These are phyloP conservation scores for Parietaria judaica DNA, from an alignment of 306 rosid genomes.

Conservation along the genomic window DNA sequence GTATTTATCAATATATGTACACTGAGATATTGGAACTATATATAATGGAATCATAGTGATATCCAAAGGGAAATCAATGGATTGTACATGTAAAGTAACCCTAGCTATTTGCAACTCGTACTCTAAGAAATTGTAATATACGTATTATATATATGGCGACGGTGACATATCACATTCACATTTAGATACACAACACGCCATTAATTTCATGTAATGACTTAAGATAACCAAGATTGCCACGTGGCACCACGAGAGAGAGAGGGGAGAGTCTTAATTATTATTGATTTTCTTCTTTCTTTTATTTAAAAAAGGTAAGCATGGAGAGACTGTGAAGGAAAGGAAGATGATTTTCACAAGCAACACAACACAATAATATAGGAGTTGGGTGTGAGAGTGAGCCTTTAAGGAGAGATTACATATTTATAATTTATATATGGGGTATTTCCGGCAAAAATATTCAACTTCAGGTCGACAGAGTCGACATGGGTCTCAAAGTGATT, in stretches of 20 bases:
- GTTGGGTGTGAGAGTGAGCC: neutral
- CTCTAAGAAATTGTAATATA: neutral
- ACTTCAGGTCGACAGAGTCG: too few species aligned
- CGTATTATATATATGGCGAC: neutral
- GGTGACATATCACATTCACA: constrained; percentile 22
- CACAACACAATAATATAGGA: neutral
- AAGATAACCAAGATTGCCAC: constrained; percentile 29
- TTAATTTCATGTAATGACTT: neutral
- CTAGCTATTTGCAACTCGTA: neutral
- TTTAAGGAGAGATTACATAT: neutral
- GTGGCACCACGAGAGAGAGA: constrained; percentile 22
- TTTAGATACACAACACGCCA: constrained; percentile 16
- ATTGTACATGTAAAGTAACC: neutral
- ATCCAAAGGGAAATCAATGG: neutral
- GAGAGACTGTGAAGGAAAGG: constrained; percentile 49
- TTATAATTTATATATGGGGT: too few species aligned
- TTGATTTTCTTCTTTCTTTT: neutral
- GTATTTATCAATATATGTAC: too few species aligned
- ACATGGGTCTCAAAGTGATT: too few species aligned
- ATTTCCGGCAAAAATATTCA: too few species aligned
- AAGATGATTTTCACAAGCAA: constrained; percentile 4
- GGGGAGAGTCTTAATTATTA: constrained; percentile 13
- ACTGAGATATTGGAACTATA: neutral
- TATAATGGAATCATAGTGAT: neutral
- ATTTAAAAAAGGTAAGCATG: constrained; percentile 14